A percentile compares a stretch with the other conserved stretches of the same genome.
phyloP scores from a whole-genome alignment of 2,329 filamentous ascomycete species.

The Chrysoporthe puriensis region DNA sequence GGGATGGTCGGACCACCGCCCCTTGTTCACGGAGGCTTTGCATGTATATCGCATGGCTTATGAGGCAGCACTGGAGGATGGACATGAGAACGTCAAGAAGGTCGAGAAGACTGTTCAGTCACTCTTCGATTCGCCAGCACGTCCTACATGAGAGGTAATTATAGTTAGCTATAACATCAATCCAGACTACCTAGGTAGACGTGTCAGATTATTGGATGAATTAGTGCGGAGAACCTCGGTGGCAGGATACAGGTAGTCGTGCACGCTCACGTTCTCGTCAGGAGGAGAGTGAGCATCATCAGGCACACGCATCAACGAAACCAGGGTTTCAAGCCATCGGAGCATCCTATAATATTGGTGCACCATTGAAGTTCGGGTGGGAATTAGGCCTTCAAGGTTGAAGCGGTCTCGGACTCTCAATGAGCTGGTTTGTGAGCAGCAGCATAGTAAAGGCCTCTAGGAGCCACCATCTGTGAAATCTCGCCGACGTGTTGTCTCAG shows the following conservation, averaged over 20 bases:
- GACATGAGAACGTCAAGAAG: slow-evolving; percentile 21
- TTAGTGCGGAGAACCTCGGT: too few relatives aligned
- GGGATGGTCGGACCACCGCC: slow-evolving; percentile 44
- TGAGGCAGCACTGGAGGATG: slow-evolving; percentile 36
- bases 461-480: not conserved
- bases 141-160: too few relatives aligned
- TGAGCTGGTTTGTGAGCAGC: not conserved
- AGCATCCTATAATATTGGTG: not conserved
- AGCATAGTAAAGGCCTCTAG: not conserved
- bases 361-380: too few relatives aligned
- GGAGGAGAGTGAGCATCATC: too few relatives aligned
- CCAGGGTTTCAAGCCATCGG: too few relatives aligned
- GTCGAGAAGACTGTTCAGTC: not conserved
- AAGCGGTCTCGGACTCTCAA: not conserved
- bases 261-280: too few relatives aligned
- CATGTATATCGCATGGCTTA: slow-evolving; percentile 44
- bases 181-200: too few relatives aligned
- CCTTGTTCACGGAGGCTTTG: slow-evolving; percentile 43
- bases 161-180: too few relatives aligned
- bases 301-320: too few relatives aligned
- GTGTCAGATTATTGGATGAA: too few relatives aligned
- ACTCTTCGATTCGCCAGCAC: not conserved
- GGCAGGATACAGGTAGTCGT: too few relatives aligned
- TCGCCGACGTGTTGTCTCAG: not conserved
- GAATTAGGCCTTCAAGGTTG: too few relatives aligned